Evolutionary conservation across 257 asterid genomes (phyloP), one percentile per base, ranked within the genome.

Genomic region (Apocynum venetum): DNA sequence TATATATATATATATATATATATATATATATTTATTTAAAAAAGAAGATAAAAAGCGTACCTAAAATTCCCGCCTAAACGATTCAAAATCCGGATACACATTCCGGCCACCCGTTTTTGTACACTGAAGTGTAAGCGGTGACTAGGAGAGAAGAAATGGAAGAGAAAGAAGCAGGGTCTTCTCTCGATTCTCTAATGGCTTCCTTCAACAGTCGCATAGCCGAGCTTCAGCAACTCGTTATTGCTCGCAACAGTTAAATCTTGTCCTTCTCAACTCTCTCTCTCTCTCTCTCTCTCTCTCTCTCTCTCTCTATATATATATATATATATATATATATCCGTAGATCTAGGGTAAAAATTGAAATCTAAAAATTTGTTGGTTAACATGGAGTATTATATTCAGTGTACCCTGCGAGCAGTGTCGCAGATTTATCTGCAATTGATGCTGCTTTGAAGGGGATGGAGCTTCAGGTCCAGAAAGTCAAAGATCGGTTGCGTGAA

Each of bases 391-490:
- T 7, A 47, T 52, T 17, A 65, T 43, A 48, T 20, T 55, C 86
- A 95, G 98, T 95, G 98, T 93, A 91, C 53, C 96, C 98, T 0
- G 87, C 93, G 6, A 85, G 96, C 77, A 89, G 96, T 86, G 67
- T 89, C 79, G 77, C 88, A 63, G 98, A 95, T 79, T 86, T 95
- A 72, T 86, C 94, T 15, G 96, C 90, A 31, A 86, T 95, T 5
- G 98, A 95, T 68, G 82, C 90, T 31, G 88, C 97, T 31, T 69
- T 95, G 59, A 87, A 81, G 53, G 94, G 84, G 1, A 90, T 95
- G 98, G 98, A 95, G 89, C 91, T 95, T 77, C 99, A 95, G 88
- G 97, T 95, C 75, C 92, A 82, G 76, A 87, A 89, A 71, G 91
- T 95, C 75, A 91, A 88, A 83, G 80, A 83, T 78, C 90, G 97